Evolutionary conservation across 805 yeast genomes (phyloP).

Genomic region (Nakazawaea siamensis): DNA sequence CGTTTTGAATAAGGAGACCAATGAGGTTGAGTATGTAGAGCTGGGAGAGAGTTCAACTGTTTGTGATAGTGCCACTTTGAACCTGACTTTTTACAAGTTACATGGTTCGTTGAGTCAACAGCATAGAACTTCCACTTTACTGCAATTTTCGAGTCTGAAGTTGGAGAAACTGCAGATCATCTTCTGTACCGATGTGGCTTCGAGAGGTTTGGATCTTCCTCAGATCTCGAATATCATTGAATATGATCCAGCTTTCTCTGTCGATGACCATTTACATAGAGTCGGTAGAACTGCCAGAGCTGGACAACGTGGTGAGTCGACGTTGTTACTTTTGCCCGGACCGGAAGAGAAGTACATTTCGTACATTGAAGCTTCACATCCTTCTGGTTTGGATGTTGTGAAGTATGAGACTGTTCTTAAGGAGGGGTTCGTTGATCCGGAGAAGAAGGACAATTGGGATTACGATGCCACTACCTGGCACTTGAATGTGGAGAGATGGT

Average conservation of each 20-base stretch:
- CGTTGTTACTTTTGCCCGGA: conserved; percentile 80
- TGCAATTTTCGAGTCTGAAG: conserved; percentile 40
- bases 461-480: conserved; percentile 96
- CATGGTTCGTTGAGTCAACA: conserved; percentile 92
- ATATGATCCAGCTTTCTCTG: conserved; percentile 89
- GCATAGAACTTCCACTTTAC: conserved; percentile 68
- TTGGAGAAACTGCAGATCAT: conserved; percentile 51
- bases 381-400: conserved; percentile 39
- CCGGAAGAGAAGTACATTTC: conserved; percentile 78
- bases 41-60: conserved; percentile 28
- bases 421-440: conserved; percentile 18
- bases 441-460: conserved; percentile 59
- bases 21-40: conserved; percentile 14
- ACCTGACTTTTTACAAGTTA: conserved; percentile 39
- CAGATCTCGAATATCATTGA: conserved; percentile 80
- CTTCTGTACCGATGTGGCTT: conserved; percentile 95
- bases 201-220: conserved; percentile 93
- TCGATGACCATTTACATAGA: conserved; percentile 93
- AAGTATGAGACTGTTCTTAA: conserved; percentile 36
- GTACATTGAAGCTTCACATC: conserved; percentile 49
- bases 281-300: conserved; percentile 98
- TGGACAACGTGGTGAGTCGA: conserved; percentile 77
- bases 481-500: conserved; percentile 80
- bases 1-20: conserved; percentile 21
- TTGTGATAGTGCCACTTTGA: conserved; percentile 44